These are phyloP conservation scores for Vanrija sp. DNA, from an alignment of 1,284 basidiomycete species.

Conservation along the genomic window DNA sequence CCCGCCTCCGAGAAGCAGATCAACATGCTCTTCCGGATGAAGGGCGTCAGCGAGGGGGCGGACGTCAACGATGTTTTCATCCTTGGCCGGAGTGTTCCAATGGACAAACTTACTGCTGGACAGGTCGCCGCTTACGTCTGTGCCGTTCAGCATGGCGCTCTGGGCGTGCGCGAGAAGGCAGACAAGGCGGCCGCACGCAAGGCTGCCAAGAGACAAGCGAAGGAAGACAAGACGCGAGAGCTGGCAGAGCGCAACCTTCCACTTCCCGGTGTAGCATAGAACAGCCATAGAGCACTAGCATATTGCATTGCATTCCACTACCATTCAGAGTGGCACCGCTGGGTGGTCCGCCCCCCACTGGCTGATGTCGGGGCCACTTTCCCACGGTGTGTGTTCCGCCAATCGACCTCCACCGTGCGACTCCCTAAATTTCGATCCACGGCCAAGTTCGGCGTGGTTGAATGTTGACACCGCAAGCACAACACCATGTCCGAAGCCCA, in stretches of 20 bases:
- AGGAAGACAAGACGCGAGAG: not conserved
- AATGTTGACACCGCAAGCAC: not conserved
- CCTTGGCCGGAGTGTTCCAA: constrained; percentile 14
- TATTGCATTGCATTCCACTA: not conserved
- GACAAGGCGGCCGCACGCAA: not conserved
- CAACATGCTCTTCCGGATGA: constrained; percentile 60
- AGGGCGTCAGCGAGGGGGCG: constrained; percentile 14
- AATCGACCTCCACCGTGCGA: not conserved
- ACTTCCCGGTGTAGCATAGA: not conserved
- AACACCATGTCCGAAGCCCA: not conserved
- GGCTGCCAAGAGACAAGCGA: not conserved
- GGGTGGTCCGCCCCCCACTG: not conserved
- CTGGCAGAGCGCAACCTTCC: constrained; percentile 2
- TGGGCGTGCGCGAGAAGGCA: constrained; percentile 3
- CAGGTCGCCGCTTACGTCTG: constrained; percentile 23
- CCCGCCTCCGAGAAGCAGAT: constrained; percentile 67
- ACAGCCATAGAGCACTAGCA: not conserved
- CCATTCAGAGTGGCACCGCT: not conserved
- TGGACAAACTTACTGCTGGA: constrained; percentile 25
- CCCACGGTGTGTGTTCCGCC: too few species aligned
- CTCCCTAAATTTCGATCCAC: not conserved
- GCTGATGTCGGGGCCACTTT: too few species aligned
- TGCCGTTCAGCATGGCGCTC: constrained; percentile 31
- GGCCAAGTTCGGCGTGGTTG: not conserved
- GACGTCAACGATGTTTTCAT: constrained; percentile 14